phyloP scores from a whole-genome alignment of 2,329 filamentous ascomycete species.

The Aureobasidium sp. region DNA sequence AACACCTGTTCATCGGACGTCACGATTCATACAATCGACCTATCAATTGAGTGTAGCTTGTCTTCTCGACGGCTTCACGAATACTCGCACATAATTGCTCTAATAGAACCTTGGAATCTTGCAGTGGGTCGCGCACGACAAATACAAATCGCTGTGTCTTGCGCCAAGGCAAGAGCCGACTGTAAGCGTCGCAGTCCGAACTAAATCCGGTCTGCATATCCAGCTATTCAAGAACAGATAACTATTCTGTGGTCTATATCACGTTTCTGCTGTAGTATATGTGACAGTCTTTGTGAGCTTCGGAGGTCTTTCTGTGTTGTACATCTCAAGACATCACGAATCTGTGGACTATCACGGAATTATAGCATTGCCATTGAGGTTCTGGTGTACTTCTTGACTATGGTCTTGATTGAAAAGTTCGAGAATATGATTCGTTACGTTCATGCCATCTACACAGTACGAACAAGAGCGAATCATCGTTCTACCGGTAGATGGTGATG shows the following conservation, averaged over 20 bases:
- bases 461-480: background rate
- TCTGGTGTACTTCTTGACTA: no score
- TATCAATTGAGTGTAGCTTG: no score
- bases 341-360: no score
- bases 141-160: background rate
- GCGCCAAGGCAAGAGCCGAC: background rate
- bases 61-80: no score
- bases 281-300: background rate
- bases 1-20: background rate
- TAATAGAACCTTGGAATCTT: background rate
- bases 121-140: background rate
- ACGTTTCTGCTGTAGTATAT: background rate
- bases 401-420: no score
- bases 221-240: background rate
- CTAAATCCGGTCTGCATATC: background rate
- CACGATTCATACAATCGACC: no score
- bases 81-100: background rate
- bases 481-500: no score
- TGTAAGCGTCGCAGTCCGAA: background rate
- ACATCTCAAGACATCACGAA: no score
- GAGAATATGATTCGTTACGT: no score
- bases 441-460: background rate
- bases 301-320: no score
- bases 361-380: no score
- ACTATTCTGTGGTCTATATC: background rate